Conservation (phyloP, 2,329 filamentous ascomycete species). For the Epichloe hybrida region DNA sequence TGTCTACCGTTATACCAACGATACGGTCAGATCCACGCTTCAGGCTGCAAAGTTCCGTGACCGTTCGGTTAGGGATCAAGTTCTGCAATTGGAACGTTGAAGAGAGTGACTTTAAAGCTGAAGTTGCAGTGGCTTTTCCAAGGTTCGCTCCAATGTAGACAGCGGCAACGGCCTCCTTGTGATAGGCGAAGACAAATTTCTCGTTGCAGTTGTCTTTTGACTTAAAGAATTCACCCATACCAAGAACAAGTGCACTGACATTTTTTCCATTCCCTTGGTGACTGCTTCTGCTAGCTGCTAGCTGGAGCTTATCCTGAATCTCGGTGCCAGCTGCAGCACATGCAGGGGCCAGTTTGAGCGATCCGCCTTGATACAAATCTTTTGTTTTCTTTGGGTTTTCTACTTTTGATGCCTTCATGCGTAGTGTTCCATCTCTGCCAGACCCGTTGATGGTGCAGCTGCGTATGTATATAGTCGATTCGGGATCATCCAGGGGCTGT, state of each 20-base stretch:
- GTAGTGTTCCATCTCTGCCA: background rate
- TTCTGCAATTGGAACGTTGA: background rate
- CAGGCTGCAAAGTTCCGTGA: background rate
- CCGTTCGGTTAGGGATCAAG: background rate
- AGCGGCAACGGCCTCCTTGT: constrained; percentile 6
- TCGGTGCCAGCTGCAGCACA: background rate
- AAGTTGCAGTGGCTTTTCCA: constrained; percentile 3
- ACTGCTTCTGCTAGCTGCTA: background rate
- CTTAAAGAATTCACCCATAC: constrained; percentile 6
- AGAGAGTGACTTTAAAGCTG: background rate
- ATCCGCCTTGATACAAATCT: background rate
- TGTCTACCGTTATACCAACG: constrained; percentile 2
- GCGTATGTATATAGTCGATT: constrained; percentile 5
- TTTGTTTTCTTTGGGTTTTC: background rate
- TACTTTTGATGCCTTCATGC: background rate
- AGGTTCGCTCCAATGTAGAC: constrained; percentile 8
- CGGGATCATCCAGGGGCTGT: constrained; percentile 5
- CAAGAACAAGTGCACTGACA: background rate
- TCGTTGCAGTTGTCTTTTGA: constrained; percentile 10
- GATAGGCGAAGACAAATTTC: constrained; percentile 9
- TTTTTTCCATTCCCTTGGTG: background rate
- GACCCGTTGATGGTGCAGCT: constrained; percentile 2
- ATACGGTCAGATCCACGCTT: background rate
- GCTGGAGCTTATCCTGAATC: background rate
- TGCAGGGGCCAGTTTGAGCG: background rate